Evolutionary conservation across 441 rosid genomes (phyloP).

Genomic region (Melastoma candidum): DNA sequence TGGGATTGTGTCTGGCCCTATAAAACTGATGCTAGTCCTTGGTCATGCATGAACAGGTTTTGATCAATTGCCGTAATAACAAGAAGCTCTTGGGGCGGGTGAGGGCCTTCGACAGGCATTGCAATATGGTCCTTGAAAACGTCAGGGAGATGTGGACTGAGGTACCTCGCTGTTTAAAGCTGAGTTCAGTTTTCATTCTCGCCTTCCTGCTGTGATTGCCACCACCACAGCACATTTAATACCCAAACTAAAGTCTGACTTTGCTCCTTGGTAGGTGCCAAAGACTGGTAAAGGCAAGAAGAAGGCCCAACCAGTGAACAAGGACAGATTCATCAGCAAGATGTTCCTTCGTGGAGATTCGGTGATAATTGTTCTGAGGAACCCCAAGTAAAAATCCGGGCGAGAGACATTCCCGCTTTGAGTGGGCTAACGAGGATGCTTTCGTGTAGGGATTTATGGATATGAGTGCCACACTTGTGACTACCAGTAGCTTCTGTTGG

Average conservation of each 20-base stretch:
- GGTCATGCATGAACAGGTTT: constrained; percentile 33
- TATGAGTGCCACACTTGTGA: too few relatives aligned
- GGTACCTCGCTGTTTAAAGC: constrained; percentile 24
- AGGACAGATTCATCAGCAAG: constrained; percentile 86
- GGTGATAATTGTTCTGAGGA: constrained; percentile 86
- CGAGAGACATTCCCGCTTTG: too few relatives aligned
- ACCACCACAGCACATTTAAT: too few relatives aligned
- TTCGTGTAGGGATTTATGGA: too few relatives aligned
- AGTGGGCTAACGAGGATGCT: too few relatives aligned
- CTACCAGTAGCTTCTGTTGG: too few relatives aligned
- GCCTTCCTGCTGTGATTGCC: too few relatives aligned
- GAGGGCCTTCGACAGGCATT: constrained; percentile 92
- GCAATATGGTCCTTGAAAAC: constrained; percentile 97
- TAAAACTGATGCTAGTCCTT: background rate
- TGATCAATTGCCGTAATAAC: constrained; percentile 94
- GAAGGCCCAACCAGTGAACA: constrained; percentile 85
- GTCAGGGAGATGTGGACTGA: constrained; percentile 99
- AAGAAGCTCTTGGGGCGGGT: constrained; percentile 90
- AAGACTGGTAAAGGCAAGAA: constrained; percentile 97
- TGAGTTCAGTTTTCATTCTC: background rate
- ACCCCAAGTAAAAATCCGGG: constrained; percentile 48
- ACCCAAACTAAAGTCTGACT: background rate
- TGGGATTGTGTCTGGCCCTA: background rate
- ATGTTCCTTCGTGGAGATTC: constrained; percentile 98
- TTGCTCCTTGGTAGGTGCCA: constrained; percentile 43